Percentiles rank a stretch among this genome's conserved stretches.
Conservation (phyloP, 768 basidiomycete genomes). For the Suillus subalutaceus region DNA sequence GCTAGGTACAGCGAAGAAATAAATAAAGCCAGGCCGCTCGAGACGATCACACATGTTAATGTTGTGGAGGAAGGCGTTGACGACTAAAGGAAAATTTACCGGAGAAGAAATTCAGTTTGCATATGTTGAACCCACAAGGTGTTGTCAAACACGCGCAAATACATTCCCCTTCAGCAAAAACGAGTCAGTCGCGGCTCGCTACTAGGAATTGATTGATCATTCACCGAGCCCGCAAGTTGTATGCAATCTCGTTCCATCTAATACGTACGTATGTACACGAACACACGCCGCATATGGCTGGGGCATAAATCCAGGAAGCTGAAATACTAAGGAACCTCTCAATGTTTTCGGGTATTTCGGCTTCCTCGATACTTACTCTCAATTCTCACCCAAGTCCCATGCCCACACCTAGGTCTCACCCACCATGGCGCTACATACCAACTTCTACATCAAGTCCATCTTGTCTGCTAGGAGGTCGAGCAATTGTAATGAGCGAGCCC, state of each 20-base stretch:
- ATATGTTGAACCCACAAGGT: not conserved
- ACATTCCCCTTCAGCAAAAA: not conserved
- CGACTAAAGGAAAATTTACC: not conserved
- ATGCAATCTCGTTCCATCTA: not conserved
- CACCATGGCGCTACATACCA: not conserved
- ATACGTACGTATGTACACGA: not conserved
- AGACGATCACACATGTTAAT: not conserved
- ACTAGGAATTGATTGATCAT: not conserved
- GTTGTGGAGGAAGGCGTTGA: not conserved
- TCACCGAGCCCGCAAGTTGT: not conserved
- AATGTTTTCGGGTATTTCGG: not conserved
- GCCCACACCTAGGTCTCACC: not conserved
- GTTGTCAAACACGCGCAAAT: constrained; percentile 1
- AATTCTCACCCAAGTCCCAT: not conserved
- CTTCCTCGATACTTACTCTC: not conserved
- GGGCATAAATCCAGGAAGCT: not conserved
- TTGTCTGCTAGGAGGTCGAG: not conserved
- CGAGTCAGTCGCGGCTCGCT: not conserved
- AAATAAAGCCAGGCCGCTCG: not conserved
- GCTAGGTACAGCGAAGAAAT: not conserved
- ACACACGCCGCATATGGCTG: not conserved
- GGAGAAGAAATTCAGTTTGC: not conserved
- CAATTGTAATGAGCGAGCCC: not conserved
- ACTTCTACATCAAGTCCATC: not conserved
- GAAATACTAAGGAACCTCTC: not conserved